Percentiles rank a stretch among this genome's conserved stretches.
Evolutionary conservation across 352 stramenopile genomes (phyloP).

Genomic region (Phytophthora hybrid): DNA sequence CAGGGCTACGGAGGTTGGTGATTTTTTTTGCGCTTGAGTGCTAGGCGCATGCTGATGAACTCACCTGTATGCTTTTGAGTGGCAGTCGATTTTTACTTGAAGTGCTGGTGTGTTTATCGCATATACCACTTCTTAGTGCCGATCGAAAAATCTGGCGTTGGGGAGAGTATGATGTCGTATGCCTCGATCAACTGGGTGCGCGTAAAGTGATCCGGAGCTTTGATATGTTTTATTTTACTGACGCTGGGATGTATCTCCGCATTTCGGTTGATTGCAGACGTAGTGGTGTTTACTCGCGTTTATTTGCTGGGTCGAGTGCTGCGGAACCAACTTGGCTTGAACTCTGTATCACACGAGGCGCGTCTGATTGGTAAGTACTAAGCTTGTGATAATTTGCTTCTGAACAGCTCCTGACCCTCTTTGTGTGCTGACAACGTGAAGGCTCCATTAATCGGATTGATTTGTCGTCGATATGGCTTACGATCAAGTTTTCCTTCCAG

Average conservation of each 20-base stretch:
- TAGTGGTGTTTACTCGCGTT: slow-evolving; percentile 56
- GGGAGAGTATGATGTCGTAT: slow-evolving; percentile 39
- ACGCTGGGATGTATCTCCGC: neutral
- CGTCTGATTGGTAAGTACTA: slow-evolving; percentile 44
- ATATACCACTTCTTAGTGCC: slow-evolving; percentile 49
- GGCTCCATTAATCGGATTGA: slow-evolving; percentile 65
- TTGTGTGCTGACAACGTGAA: slow-evolving; percentile 4
- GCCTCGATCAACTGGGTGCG: slow-evolving; percentile 64
- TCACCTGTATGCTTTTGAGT: neutral
- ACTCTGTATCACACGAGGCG: slow-evolving; percentile 44
- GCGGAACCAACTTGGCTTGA: slow-evolving; percentile 57
- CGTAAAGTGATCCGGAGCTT: neutral
- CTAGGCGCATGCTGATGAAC: neutral
- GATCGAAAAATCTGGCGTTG: slow-evolving; percentile 39
- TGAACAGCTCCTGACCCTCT: no score
- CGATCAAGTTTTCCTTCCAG: slow-evolving; percentile 67
- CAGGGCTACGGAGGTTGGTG: slow-evolving; percentile 45
- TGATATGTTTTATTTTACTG: neutral
- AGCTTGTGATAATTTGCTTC: no score
- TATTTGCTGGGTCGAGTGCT: slow-evolving; percentile 67
- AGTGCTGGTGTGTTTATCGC: slow-evolving; percentile 47
- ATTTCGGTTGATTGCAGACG: slow-evolving; percentile 35
- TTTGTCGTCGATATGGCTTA: slow-evolving; percentile 69
- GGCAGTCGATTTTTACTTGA: slow-evolving; percentile 54
- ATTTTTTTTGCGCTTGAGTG: neutral